Evolutionary conservation across 2,329 filamentous ascomycete genomes (phyloP).

Genomic region (Cadophora gregata): DNA sequence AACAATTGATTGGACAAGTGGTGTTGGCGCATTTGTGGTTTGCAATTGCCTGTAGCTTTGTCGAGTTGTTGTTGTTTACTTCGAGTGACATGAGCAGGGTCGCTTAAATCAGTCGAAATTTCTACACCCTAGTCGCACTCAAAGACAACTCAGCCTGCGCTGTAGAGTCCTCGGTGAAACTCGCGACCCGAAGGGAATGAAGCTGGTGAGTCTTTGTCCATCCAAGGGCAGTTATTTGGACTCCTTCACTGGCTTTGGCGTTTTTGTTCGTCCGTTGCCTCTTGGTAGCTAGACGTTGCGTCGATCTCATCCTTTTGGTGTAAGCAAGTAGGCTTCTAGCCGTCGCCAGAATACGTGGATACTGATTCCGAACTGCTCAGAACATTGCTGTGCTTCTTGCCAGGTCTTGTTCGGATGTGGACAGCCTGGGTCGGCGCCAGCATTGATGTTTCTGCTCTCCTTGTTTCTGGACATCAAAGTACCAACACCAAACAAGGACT

Average conservation of each 20-base stretch:
- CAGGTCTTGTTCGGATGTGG: not conserved
- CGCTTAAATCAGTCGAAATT: not conserved
- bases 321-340: not conserved
- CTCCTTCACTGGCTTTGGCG: not conserved
- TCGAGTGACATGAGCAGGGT: not conserved
- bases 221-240: not conserved
- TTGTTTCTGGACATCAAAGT: not conserved
- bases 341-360: not conserved
- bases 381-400: not conserved
- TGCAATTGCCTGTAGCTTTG: not conserved
- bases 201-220: not conserved
- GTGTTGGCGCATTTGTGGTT: not conserved
- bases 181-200: not conserved
- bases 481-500: not conserved
- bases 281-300: not conserved
- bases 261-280: slow-evolving; percentile 5
- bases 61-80: not conserved
- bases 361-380: not conserved
- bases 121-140: not conserved
- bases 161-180: not conserved
- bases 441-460: not conserved
- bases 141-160: not conserved
- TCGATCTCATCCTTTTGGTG: slow-evolving; percentile 1
- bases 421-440: not conserved
- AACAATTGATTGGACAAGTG: not conserved